Base-by-base conservation (phyloP, 2,329 filamentous ascomycete genomes). In the Calycina marina region DNA sequence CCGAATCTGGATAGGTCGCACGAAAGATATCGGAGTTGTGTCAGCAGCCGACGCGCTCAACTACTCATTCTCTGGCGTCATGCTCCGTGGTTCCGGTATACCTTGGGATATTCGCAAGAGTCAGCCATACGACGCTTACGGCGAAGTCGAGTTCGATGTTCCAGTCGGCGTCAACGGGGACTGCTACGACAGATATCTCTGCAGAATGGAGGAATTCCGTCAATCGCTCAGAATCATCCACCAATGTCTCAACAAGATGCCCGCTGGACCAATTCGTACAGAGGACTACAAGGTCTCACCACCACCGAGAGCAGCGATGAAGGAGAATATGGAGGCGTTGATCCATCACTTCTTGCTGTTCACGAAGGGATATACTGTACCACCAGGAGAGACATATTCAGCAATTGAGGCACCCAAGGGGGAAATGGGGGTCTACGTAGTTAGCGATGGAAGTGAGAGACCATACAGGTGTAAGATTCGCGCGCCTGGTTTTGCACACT, bases 311-410 rank as follows among this genome's bases (percentile, higher is more conserved):
- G 69, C 83, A 27, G 90, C 90, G 52, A 98, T 98, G 90, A 98
- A 98, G 72, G 90, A 98, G 73, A 98, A 98, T 67, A 98, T 98
- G 92, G 90, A 98, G 65, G 86, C 90, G 24, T 72, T 98, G 26
- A 98, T 98, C 56, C 90, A 98, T 65, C 90, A 98, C 67, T 98
- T 98, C 71, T 64, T 98, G 45, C 76, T 98, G 33, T 98, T 88
- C 67, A 96, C 86, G 58, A 98, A 98, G 72, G 90, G 90, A 38
- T 98, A 98, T 61, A 72, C 84, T 27, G 90, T 98, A 4, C 90
- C 90, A 26, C 90, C 92, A 5, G 92, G 90, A 41, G 90, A 98
- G 68, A 98, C 90, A 4, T 98, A 98, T 68, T 86, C 79, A 28
- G 88, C 80, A 40, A 98, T 98, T 44, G 90, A 98, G 67, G 90